Evolutionary conservation across 208 protist genomes (phyloP), one percentile per base, ranked within the genome.

Genomic region (Herpetomonas tarakana): DNA sequence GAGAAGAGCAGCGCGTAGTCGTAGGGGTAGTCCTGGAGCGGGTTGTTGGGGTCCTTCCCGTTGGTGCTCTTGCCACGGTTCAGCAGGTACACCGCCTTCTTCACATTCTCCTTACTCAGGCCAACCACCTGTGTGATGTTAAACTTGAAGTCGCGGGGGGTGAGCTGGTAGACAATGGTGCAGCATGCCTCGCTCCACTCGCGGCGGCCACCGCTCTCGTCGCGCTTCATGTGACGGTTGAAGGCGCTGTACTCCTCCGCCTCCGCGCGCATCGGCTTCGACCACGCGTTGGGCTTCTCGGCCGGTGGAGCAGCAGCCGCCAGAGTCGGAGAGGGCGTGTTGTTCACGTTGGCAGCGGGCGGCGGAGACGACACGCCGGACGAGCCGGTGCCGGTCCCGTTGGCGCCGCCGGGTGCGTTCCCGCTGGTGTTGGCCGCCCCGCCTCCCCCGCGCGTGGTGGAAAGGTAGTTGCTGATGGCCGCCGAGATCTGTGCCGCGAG

Each of bases 1-100:
- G 84, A 93, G 58, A 88, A 92, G 3, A 95, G 61, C 56, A 95
- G 76, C 0, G 89, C 89, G 57, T 95, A 95, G 65, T 95, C 86
- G 55, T 91, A 83, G 12, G 65, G 60, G 63, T 95, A 93, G 70
- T 92, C 84, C 27, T 75, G 54, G 54, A 95, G 61, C 18, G 86
- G 86, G 50, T 95, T 92, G 21, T 88, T 86, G 22, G 51, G 2
- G 18, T 92, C 81, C 65, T 92, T 88, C 22, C 41, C 38, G 1
- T 53, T 57, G 12, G 58, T 39, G n/a, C n/a, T n/a, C 54, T 77
- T 84, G 28, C 59, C 22, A 22, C 73, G 58, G 52, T 95, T 95
- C 11, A 95, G 73, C 26, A 52, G 80, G 46, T 87, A 65, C 35
- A 95, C 85, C 2, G 86, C 85, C 52, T 86, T 74, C 47, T 79